Evolutionary conservation across 106 monocot genomes (phyloP), one percentile per base, ranked within the genome.

Genomic region (Triglochin maritima): DNA sequence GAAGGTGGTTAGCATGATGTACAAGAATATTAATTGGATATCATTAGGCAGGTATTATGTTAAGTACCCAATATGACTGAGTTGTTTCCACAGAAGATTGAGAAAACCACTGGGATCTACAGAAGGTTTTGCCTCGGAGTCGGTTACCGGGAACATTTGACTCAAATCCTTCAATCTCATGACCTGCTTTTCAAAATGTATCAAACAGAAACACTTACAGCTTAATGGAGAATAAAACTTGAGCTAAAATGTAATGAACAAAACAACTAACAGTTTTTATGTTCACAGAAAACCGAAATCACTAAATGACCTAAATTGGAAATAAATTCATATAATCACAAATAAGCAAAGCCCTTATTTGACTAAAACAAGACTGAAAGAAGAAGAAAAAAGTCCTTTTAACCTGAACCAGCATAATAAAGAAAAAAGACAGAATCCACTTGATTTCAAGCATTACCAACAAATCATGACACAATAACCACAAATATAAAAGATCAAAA

Each of bases 81-180:
- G 87, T 69, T 95, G 85, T 71, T 86, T 87, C 95, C 95, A 95
- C 2, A 95, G 79, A 56, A 85, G 83, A 63, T 85, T 81, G 45
- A 74, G 77, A 69, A 66, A 90, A 10, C 74, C 78, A 69, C 75
- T 72, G 2, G 87, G 87, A 58, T 95, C 85, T 10, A 68, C 51
- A 17, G 77, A 76, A 73, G 81, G 76, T 48, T 42, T 16, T 17
- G 64, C 83, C 9, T 87, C 87, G 13, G 76, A 67, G 72, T 90
- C 83, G 15, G 80, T 50, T 3, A 88, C 55, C 0, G 95, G 95
- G 69, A 95, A 95, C 79, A 90, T 75, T 67, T 79, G 81, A 61
- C 77, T 83, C 64, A 87, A 63, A 11, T 95, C 87, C 57, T 81
- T 89, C 2, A 46, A 71, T 72, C 73, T 83, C 72, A 79, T 68